Evolutionary conservation across 495 filamentous ascomycete genomes (phyloP), one percentile per base, ranked within the genome.

Genomic region (Rostrohypoxylon terebratum): DNA sequence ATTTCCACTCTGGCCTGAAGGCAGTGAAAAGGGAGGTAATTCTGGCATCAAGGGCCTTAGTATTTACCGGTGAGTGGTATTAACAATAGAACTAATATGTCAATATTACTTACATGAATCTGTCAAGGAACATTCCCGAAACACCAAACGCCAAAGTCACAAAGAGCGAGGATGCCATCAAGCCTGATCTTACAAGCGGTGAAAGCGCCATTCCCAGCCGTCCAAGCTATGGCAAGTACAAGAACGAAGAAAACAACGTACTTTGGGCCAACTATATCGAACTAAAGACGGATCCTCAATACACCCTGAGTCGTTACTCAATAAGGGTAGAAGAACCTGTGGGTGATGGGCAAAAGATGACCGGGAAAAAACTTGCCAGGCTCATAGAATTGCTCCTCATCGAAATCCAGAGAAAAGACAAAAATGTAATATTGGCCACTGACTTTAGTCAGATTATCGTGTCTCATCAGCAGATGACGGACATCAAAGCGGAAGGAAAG

Each of bases 241-340:
- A 10, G 0, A 4, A 31, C 7, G 45, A 33, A 40, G 2, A 2
- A 2, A 4, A 2, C 2, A 8, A 8, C 20, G 13, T 8, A 8
- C 44, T 67, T 4, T 34, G 20, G 45, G 54, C 64, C 8, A 67
- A 67, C 34, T 54, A 44, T 44, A 14, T 67, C 10, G 34, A 67
- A 34, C 44, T 67, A 21, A 20, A 51, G 1, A 31, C 4, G 13
- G 11, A 28, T 16, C 1, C 21, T 5, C 10, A 53, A 21, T 1
- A 9, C 11, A 28, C 8, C 0, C 21, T 11, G 3, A 31, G 11
- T 23, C 2, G n/a, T 1, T 28, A 31, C 48, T 53, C 13, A 1
- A 31, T 28, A 11, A n/a, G 13, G 4, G 10, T 14, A 2, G 38
- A 14, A 11, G 47, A 3, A 25, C 0, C 21, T 28, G 6, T 28